Conservation (phyloP, 2,329 filamentous ascomycete species). For the Fusarium graminum region DNA sequence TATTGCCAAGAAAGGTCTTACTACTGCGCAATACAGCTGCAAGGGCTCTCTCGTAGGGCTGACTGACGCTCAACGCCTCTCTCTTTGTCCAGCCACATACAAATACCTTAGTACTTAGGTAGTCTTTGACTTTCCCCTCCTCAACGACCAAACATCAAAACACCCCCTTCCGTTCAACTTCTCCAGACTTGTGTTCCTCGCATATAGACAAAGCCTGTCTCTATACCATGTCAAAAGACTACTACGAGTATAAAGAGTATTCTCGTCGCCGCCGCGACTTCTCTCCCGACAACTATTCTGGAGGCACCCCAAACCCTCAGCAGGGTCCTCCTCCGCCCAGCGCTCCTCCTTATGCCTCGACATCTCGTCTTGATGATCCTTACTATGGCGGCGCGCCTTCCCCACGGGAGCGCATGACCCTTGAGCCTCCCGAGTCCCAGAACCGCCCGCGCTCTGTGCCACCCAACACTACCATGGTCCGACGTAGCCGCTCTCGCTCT, state of each 20-base stretch:
- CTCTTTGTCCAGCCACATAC: constrained; percentile 22
- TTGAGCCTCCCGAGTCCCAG: constrained; percentile 47
- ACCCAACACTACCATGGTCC: constrained; percentile 48
- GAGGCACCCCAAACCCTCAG: constrained; percentile 43
- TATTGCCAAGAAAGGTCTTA: too few relatives aligned
- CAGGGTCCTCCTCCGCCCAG: constrained; percentile 36
- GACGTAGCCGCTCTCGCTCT: constrained; percentile 44
- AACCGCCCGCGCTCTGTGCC: constrained; percentile 53
- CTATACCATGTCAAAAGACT: constrained; percentile 44
- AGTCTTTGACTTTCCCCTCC: constrained; percentile 10
- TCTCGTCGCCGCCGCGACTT: constrained; percentile 47
- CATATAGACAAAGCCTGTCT: not conserved
- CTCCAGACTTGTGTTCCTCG: not conserved
- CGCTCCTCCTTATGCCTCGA: constrained; percentile 40
- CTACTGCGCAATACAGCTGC: not conserved
- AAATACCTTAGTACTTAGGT: too few relatives aligned
- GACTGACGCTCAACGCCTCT: constrained; percentile 9
- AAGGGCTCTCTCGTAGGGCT: constrained; percentile 26
- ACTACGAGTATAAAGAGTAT: constrained; percentile 51
- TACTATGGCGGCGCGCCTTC: constrained; percentile 40
- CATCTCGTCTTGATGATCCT: constrained; percentile 47
- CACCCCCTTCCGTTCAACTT: not conserved
- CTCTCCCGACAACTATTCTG: constrained; percentile 53
- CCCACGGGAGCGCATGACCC: constrained; percentile 50
- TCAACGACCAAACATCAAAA: constrained; percentile 3